phyloP scores from a whole-genome alignment of 2,329 filamentous ascomycete genomes.

The Exophiala dermatitidis region DNA sequence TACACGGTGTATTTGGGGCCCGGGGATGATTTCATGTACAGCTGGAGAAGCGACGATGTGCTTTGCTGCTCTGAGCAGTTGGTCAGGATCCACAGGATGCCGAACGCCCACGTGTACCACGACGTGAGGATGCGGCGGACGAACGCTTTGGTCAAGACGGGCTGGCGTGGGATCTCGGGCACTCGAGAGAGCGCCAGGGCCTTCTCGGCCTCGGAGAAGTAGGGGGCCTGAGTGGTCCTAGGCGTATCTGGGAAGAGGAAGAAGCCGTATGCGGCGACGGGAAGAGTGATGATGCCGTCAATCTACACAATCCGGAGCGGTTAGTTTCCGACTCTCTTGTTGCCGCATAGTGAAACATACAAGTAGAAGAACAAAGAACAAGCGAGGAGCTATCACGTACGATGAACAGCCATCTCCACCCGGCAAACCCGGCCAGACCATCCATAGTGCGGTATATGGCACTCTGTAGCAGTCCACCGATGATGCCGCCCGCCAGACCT shows the following conservation, averaged over 20 bases:
- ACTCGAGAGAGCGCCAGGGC: constrained; percentile 31
- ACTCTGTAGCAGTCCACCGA: constrained; percentile 15
- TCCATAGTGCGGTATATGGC: constrained; percentile 6
- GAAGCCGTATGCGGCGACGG: constrained; percentile 39
- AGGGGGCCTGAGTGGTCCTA: constrained; percentile 32
- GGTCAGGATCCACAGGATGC: constrained; percentile 51
- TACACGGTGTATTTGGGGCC: constrained; percentile 10
- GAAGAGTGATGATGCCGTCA: constrained; percentile 38
- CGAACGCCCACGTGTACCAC: constrained; percentile 36
- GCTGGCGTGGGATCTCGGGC: constrained; percentile 22
- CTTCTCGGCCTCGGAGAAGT: constrained; percentile 31
- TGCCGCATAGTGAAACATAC: too few species aligned
- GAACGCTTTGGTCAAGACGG: constrained; percentile 25
- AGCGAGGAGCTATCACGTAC: too few species aligned
- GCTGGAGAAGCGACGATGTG: constrained; percentile 14
- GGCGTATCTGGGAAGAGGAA: constrained; percentile 37
- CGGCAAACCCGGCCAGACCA: too few species aligned
- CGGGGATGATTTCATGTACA: constrained; percentile 16
- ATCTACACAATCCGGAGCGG: too few species aligned
- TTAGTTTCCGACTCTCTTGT: too few species aligned
- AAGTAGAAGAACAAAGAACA: too few species aligned
- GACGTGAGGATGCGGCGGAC: constrained; percentile 31
- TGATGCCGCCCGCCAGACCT: constrained; percentile 25
- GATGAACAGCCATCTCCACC: too few species aligned
- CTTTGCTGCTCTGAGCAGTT: constrained; percentile 63